Conservation (phyloP, 768 basidiomycete species). For the Hericium coralloides region DNA sequence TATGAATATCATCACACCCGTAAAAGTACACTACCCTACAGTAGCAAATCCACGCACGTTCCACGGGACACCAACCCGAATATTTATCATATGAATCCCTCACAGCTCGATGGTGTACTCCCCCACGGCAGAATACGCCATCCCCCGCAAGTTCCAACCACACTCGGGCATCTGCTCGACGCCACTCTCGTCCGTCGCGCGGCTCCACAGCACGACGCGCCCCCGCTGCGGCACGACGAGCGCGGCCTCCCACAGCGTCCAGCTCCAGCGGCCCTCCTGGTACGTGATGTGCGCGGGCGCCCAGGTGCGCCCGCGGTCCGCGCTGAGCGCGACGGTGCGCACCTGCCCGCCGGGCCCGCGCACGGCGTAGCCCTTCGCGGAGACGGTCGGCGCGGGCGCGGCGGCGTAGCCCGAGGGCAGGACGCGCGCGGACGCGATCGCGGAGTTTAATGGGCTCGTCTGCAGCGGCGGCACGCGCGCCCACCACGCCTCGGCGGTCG, state of each 20-base stretch:
- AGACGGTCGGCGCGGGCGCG: not conserved
- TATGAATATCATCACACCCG: not conserved
- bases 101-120: constrained; percentile 30
- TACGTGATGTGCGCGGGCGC: constrained; percentile 42
- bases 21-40: not conserved
- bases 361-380: constrained; percentile 50
- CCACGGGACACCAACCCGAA: too few species aligned
- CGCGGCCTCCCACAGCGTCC: constrained; percentile 59
- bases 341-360: constrained; percentile 37
- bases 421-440: constrained; percentile 29
- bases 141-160: constrained; percentile 61
- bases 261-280: constrained; percentile 61
- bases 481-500: constrained; percentile 31
- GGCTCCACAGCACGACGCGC: constrained; percentile 27
- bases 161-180: constrained; percentile 36
- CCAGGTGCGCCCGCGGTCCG: constrained; percentile 47
- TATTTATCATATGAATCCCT: not conserved
- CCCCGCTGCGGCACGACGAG: constrained; percentile 22
- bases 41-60: not conserved
- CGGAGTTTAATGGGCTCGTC: constrained; percentile 51
- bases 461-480: constrained; percentile 50
- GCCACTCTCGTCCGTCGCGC: constrained; percentile 44
- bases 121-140: constrained; percentile 33
- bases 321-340: constrained; percentile 38
- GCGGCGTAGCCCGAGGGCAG: not conserved